Base-by-base conservation (phyloP, 176 grass and related monocot species). In the Oryza glaberrima region DNA sequence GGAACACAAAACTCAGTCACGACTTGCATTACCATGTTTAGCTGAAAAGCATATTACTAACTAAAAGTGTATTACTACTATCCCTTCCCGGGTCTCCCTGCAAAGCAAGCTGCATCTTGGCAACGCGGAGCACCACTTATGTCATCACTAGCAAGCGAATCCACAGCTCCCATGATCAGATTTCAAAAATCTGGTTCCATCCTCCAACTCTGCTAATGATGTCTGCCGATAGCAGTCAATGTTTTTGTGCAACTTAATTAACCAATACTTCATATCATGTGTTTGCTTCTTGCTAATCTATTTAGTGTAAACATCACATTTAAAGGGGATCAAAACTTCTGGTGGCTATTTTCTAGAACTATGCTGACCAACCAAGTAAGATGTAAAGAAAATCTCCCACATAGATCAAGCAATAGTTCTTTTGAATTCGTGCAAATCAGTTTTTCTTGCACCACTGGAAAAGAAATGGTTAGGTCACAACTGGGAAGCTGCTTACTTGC, bases 241-340 rank as follows among this genome's bases (percentile, higher is more conserved):
- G 15, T 40, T 3, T 20, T 20, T 41, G 14, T 70, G 17, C 35
- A 40, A 70, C 13, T 40, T 73, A 34, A 13, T 36, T 75, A 45
- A 32, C 44, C 32, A 80, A 68, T 34, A 68, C 64, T 44, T 32
- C 13, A 46, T 1, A 5, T 34, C 20, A 11, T n/a, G 23, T 20
- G 26, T 30, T 20, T 13, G 2, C 30, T 68, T 67, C 43, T 68
- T 34, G 9, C 43, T 20, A 68, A 36, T 48, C 25, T 77, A 77
- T 80, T 67, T 5, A 34, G 16, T 16, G 20, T 67, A 79, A 48
- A 67, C 48, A 25, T 73, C 46, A 60, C 84, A 7, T 85, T 35
- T 35, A 35, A 76, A 71, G 47, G 46, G 47, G 25, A 76, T 81
- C 60, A 81, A 44, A 23, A 8, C 12, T 61, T 49, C 20, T 11